phyloP scores from a whole-genome alignment of 2,329 filamentous ascomycete species.

The Ciborinia camelliae region DNA sequence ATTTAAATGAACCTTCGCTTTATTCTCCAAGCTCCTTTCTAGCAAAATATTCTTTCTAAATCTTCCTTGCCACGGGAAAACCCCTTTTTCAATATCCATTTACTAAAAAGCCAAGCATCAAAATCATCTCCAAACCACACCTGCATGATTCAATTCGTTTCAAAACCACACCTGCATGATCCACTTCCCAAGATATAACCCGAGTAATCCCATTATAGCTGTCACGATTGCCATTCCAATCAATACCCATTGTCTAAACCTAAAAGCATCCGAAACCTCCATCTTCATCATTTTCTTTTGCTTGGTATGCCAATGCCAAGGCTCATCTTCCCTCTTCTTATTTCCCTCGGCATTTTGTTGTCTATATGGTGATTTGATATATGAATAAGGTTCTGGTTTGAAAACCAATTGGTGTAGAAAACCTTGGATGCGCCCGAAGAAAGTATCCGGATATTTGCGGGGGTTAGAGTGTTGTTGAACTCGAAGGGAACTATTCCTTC shows the following conservation, averaged over 20 bases:
- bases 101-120: too few species aligned
- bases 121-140: too few species aligned
- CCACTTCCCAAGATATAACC: slow-evolving; percentile 1
- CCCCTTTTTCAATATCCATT: neutral
- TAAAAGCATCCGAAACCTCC: slow-evolving; percentile 37
- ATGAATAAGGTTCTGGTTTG: slow-evolving; percentile 28
- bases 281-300: slow-evolving; percentile 37
- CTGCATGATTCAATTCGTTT: neutral
- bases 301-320: slow-evolving; percentile 38
- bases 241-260: slow-evolving; percentile 33
- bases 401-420: slow-evolving; percentile 29
- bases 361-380: slow-evolving; percentile 26
- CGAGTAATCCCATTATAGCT: slow-evolving; percentile 9
- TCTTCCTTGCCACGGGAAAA: neutral
- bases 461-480: slow-evolving; percentile 21
- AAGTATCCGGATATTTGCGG: slow-evolving; percentile 19
- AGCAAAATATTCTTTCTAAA: neutral
- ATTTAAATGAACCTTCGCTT: too few species aligned
- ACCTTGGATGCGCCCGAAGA: slow-evolving; percentile 21
- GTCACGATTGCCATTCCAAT: slow-evolving; percentile 16
- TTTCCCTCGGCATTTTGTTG: neutral
- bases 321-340: slow-evolving; percentile 24
- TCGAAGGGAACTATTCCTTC: slow-evolving; percentile 28
- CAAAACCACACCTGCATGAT: slow-evolving; percentile 8
- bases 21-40: neutral